Base-by-base conservation (phyloP, 1,284 basidiomycete species). In the Ustilago bromivora region DNA sequence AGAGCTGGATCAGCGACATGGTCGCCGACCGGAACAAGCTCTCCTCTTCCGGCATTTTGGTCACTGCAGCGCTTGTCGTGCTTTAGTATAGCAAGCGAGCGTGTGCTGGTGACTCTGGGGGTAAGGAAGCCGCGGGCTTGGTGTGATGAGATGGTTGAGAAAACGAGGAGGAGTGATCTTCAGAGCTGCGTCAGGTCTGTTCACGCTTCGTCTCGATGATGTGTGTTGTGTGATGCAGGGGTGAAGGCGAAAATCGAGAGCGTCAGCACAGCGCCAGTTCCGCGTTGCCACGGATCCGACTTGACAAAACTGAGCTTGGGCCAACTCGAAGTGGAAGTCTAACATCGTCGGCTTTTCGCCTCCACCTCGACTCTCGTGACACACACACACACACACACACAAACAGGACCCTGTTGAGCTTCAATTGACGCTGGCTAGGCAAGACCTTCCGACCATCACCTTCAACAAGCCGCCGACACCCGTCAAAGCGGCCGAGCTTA, bases 1-100 rank as follows among this genome's bases (percentile, higher is more conserved):
- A 97, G 86, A 99, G 92, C 90, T 99, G 96, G 80, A 98, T 93
- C 88, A 97, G 90, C 89, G 94, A 96, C 96, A 98, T 98, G 57
- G 72, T 77, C 72, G 85, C 85, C 40, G 84, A 85, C 66, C 84
- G 72, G 67, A 85, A 84, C 74, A 85, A 77, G 63, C 81, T 80
- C 70, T 86, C 84, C 52, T 81, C 71, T 47, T 76, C 71, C 53
- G 71, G 67, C 78, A 78, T 78, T 23, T 36, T 63, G 61, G 47
- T 55, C 43, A 57, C 53, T 34, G 60, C 60, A 41, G 28, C 56
- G 36, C 51, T 66, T 36, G n/a, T 38, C 67, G 46, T 32, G 28
- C 56, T 57, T 19, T 28, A 11, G 17, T 13, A 8, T 17, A 47
- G 54, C 46, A 56, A 63, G 52, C 57, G 19, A 43, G 3, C 4